Evolutionary conservation across 805 yeast genomes (phyloP).

Genomic region (Candida takata): DNA sequence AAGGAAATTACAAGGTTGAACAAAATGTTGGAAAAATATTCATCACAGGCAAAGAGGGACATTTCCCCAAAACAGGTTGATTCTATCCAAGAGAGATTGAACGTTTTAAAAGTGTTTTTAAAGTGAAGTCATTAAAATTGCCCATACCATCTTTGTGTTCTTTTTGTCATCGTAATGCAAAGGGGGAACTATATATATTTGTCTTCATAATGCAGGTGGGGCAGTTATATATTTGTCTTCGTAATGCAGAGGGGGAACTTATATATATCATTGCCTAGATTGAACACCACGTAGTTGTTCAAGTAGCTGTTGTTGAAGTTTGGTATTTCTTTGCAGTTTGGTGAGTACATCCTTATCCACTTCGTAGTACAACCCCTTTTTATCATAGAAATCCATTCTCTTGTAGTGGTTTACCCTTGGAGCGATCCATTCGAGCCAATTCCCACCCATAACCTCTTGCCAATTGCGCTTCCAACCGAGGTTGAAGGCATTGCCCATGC

Average conservation of each 20-base stretch:
- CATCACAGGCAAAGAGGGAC: constrained; percentile 17
- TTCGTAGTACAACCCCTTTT: constrained; percentile 47
- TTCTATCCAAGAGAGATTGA: constrained; percentile 41
- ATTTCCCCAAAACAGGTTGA: constrained; percentile 38
- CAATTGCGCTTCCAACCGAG: constrained; percentile 61
- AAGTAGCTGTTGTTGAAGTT: constrained; percentile 29
- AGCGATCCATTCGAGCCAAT: constrained; percentile 60
- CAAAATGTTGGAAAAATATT: constrained; percentile 27
- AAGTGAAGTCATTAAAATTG: too few species aligned
- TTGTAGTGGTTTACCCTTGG: constrained; percentile 38
- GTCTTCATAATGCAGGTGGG: too few species aligned
- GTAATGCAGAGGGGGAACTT: too few species aligned
- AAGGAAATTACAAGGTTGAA: constrained; percentile 38
- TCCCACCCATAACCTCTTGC: constrained; percentile 65
- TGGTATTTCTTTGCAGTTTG: constrained; percentile 33
- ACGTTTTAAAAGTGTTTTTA: constrained; percentile 31
- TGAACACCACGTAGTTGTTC: constrained; percentile 8
- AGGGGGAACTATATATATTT: too few species aligned
- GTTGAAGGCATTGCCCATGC: constrained; percentile 66
- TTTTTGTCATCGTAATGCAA: too few species aligned
- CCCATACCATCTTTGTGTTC: too few species aligned
- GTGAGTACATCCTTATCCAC: constrained; percentile 37
- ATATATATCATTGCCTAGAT: neutral
- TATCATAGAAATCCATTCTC: constrained; percentile 25
- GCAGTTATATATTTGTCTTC: too few species aligned